A percentile compares a stretch with the other conserved stretches of the same genome.
Conservation (phyloP, 2,329 filamentous ascomycete species). For the Chaetomiaceae sp. region DNA sequence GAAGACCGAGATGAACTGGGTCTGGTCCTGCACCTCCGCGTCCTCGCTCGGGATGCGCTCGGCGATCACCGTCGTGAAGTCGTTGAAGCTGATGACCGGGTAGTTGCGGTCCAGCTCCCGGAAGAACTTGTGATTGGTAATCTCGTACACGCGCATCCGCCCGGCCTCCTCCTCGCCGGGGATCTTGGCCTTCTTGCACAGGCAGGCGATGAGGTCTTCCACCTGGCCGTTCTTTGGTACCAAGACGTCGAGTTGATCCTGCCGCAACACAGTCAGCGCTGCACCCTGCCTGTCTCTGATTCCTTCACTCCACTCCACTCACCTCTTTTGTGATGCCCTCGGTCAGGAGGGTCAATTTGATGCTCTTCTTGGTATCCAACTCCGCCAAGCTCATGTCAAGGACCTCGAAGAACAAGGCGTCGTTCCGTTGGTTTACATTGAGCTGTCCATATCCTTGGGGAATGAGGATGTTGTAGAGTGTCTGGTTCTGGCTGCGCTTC, state of each 20-base stretch:
- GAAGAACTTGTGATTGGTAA: conserved; percentile 75
- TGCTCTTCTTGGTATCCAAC: conserved; percentile 81
- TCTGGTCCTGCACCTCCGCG: conserved; percentile 45
- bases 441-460: conserved; percentile 67
- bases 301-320: conserved; percentile 25
- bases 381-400: conserved; percentile 92
- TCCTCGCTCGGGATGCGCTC: conserved; percentile 75
- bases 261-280: conserved; percentile 19
- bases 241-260: conserved; percentile 76
- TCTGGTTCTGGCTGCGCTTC: conserved; percentile 64
- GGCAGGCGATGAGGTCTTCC: conserved; percentile 65
- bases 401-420: conserved; percentile 86
- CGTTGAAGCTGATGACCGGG: conserved; percentile 74
- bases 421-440: conserved; percentile 62
- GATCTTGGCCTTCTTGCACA: conserved; percentile 76
- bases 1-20: conserved; percentile 67
- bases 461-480: conserved; percentile 71
- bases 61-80: conserved; percentile 76
- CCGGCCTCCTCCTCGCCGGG: conserved; percentile 64
- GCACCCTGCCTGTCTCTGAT: conserved; percentile 11
- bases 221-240: conserved; percentile 81
- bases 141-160: conserved; percentile 75
- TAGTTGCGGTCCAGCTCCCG: conserved; percentile 67
- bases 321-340: conserved; percentile 91
- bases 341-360: conserved; percentile 77